Percentiles rank a stretch among this genome's conserved stretches.
Evolutionary conservation across 306 rosid genomes (phyloP).

Genomic region (Medicago arabica): DNA sequence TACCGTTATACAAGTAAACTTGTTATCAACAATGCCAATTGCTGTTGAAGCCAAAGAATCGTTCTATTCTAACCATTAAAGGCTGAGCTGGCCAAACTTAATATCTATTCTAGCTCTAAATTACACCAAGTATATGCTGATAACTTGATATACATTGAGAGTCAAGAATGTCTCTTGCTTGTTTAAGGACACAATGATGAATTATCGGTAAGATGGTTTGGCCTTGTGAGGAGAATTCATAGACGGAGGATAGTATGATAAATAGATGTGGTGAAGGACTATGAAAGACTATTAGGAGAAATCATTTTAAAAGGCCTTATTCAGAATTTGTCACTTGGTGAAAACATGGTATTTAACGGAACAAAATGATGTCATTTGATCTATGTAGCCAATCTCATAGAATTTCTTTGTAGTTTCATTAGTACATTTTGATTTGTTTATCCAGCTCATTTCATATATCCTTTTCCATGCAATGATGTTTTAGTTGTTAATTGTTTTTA

Average conservation of each 20-base stretch:
- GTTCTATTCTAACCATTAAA: background rate
- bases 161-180: constrained; percentile 18
- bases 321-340: constrained; percentile 11
- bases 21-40: background rate
- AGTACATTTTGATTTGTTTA: constrained; percentile 23
- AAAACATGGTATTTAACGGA: constrained; percentile 18
- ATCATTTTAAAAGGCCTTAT: constrained; percentile 4
- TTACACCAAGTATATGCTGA: background rate
- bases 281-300: constrained; percentile 9
- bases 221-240: background rate
- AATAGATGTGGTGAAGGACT: background rate
- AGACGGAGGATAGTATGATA: constrained; percentile 22
- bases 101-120: background rate
- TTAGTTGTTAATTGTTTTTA: constrained; percentile 9
- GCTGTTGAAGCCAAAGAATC: constrained; percentile 9
- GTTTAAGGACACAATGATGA: background rate
- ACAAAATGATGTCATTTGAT: background rate
- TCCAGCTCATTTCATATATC: constrained; percentile 17
- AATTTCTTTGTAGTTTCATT: constrained; percentile 18
- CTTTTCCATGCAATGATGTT: constrained; percentile 25
- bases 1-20: background rate
- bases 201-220: background rate
- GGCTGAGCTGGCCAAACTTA: background rate
- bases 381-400: background rate
- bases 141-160: constrained; percentile 10